These are phyloP conservation scores for Umbelopsis ramanniana DNA, from an alignment of 192 early-diverging fungal genomes.

Conservation along the genomic window DNA sequence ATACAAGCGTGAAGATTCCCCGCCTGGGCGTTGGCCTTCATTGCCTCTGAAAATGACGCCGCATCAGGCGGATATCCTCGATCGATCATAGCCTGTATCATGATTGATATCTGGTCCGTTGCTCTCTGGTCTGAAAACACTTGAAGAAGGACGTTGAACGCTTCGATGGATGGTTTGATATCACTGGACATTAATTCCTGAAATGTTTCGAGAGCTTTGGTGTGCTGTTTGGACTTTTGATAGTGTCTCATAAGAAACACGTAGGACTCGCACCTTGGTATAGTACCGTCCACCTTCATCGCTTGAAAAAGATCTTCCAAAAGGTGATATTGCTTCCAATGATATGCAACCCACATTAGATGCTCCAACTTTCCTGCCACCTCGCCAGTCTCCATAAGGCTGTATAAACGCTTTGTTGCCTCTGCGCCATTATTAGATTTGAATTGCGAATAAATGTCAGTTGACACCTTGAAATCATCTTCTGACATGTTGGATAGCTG, in stretches of 20 bases:
- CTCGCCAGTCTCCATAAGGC: no score
- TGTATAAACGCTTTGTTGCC: neutral
- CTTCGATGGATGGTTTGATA: neutral
- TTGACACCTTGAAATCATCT: conserved; percentile 22
- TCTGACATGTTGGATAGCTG: neutral
- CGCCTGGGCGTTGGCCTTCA: conserved; percentile 3
- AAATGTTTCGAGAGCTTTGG: conserved; percentile 26
- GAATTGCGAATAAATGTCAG: neutral
- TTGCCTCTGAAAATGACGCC: conserved; percentile 39
- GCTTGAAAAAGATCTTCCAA: conserved; percentile 8
- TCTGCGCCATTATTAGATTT: neutral
- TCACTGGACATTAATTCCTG: conserved; percentile 21
- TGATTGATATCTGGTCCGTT: conserved; percentile 19
- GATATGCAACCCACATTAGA: neutral
- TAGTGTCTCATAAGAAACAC: conserved; percentile 35
- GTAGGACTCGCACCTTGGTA: conserved; percentile 1
- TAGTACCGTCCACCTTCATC: neutral
- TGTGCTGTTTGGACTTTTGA: neutral
- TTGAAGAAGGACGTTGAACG: conserved; percentile 38
- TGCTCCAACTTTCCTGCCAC: neutral
- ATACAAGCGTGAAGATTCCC: conserved; percentile 10
- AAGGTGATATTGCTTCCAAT: conserved; percentile 13
- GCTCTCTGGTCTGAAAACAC: conserved; percentile 31
- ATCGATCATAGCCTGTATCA: conserved; percentile 35
- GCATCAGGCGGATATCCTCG: conserved; percentile 28